Conservation (phyloP, 1,139 yeast species). For the Groenewaldozyma auringiensis region DNA sequence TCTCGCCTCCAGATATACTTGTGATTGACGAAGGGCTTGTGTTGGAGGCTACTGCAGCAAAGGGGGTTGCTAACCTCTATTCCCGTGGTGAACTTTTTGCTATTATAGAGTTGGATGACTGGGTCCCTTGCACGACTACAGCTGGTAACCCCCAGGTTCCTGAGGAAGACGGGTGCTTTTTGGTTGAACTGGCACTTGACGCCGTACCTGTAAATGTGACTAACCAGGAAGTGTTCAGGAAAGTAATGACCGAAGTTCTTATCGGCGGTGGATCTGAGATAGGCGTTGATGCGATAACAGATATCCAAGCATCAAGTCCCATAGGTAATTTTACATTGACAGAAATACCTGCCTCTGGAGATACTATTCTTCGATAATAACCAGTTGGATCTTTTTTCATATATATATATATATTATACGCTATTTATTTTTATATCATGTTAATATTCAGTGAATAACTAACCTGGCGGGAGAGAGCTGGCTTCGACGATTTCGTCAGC, state of each 20-base stretch:
- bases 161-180: conserved; percentile 15
- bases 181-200: conserved; percentile 23
- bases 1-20: conserved; percentile 18
- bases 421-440: not conserved
- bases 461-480: conserved; percentile 79
- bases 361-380: conserved; percentile 9
- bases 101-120: conserved; percentile 24
- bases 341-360: conserved; percentile 24
- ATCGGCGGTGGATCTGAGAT: conserved; percentile 25
- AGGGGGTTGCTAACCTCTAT: conserved; percentile 27
- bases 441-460: conserved; percentile 14
- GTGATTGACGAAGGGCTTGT: conserved; percentile 14
- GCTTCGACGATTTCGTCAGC: conserved; percentile 52
- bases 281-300: conserved; percentile 26
- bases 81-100: conserved; percentile 26
- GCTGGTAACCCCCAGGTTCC: conserved; percentile 13
- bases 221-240: conserved; percentile 24
- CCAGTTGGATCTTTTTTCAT: no score
- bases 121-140: conserved; percentile 29
- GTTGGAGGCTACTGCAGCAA: conserved; percentile 17
- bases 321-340: conserved; percentile 29
- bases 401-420: conserved; percentile 6
- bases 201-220: conserved; percentile 28
- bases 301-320: conserved; percentile 38
- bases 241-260: conserved; percentile 25